These are phyloP conservation scores for Sphagnum contortum DNA, from an alignment of 225 moss, liverwort and hornwort genomes.

Conservation along the genomic window DNA sequence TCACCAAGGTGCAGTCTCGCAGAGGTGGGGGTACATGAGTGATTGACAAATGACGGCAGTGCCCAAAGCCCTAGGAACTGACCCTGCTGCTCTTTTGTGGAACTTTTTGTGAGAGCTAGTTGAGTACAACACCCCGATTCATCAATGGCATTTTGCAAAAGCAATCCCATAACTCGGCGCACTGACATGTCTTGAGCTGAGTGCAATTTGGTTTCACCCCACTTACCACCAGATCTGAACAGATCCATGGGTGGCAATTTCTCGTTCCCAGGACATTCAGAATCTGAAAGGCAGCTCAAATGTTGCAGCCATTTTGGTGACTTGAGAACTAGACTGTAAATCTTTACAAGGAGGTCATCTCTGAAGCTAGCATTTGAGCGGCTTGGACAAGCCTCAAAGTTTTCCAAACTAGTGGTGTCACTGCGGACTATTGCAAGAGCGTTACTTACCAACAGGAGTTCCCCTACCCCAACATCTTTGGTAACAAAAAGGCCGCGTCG, in stretches of 20 bases:
- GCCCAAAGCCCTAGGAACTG: slow-evolving; percentile 55
- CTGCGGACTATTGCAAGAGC: slow-evolving; percentile 48
- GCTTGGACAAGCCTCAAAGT: slow-evolving; percentile 23
- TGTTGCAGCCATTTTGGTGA: slow-evolving; percentile 43
- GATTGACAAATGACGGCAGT: slow-evolving; percentile 77
- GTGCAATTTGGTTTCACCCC: slow-evolving; percentile 14
- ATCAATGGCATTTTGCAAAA: slow-evolving; percentile 42
- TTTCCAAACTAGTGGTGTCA: slow-evolving; percentile 23
- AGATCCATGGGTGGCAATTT: slow-evolving; percentile 36
- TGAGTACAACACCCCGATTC: slow-evolving; percentile 43
- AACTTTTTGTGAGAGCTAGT: slow-evolving; percentile 33
- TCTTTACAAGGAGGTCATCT: slow-evolving; percentile 33
- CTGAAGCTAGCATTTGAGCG: slow-evolving; percentile 25
- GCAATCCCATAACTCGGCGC: slow-evolving; percentile 31
- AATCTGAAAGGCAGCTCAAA: slow-evolving; percentile 27
- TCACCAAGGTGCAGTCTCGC: slow-evolving; percentile 56
- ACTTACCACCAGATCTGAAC: slow-evolving; percentile 30
- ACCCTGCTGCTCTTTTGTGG: slow-evolving; percentile 33
- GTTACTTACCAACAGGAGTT: slow-evolving; percentile 78
- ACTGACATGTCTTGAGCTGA: slow-evolving; percentile 23
- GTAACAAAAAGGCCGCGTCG: slow-evolving; percentile 69
- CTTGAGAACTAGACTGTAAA: slow-evolving; percentile 32
- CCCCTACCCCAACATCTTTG: slow-evolving; percentile 60
- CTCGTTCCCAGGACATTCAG: slow-evolving; percentile 16
- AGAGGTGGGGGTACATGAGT: slow-evolving; percentile 80